Conservation (phyloP, 306 rosid species). For the Spatholobus suberectus region DNA sequence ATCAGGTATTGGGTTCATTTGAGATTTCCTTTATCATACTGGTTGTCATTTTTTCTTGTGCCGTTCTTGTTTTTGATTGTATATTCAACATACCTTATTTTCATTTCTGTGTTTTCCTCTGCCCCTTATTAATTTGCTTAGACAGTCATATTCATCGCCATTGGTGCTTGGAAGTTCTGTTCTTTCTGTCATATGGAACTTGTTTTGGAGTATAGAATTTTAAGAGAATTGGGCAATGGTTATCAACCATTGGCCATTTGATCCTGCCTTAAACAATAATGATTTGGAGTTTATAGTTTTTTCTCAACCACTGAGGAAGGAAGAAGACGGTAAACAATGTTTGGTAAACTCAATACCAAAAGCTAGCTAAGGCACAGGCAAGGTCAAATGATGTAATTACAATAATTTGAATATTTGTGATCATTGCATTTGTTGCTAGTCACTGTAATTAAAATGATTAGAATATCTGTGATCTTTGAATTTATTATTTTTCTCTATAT, state of each 20-base stretch:
- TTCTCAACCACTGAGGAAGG: background rate
- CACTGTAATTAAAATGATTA: background rate
- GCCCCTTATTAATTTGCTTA: conserved; percentile 19
- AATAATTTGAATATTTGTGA: background rate
- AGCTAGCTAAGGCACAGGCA: background rate
- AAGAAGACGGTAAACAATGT: background rate
- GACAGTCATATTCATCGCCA: conserved; percentile 5
- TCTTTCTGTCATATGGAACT: conserved; percentile 29
- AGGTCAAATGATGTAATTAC: background rate
- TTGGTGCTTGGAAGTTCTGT: conserved; percentile 14
- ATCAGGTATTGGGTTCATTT: conserved; percentile 90
- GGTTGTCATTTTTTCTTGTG: conserved; percentile 2
- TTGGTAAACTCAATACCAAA: background rate
- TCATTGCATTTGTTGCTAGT: background rate
- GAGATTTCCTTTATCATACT: conserved; percentile 29
- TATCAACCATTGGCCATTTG: conserved; percentile 23
- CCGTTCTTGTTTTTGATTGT: background rate
- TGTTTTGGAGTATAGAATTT: conserved; percentile 25
- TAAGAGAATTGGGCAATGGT: conserved; percentile 10
- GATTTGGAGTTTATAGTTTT: background rate
- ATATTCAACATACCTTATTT: conserved; percentile 6
- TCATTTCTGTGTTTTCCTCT: background rate
- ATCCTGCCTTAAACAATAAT: conserved; percentile 4
- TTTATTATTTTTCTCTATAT: background rate
- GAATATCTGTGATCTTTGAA: background rate